phyloP scores from a whole-genome alignment of 192 early-diverging fungal species.

The Dimargaris verticillata region DNA sequence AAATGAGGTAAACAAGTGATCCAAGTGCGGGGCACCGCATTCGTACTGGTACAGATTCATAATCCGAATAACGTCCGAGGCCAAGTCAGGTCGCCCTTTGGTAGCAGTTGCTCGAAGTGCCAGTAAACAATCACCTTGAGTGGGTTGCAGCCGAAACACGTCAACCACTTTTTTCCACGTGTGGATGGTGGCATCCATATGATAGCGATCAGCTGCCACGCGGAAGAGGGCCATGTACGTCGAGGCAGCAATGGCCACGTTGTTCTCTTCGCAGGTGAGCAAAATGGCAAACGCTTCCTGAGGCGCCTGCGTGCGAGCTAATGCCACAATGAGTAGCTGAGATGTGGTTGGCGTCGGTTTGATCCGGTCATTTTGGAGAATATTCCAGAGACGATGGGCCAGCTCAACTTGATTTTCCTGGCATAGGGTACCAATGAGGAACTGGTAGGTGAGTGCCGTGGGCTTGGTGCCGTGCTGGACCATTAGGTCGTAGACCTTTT shows the following conservation, averaged over 20 bases:
- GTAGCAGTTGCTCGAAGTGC: not conserved
- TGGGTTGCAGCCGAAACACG: constrained; percentile 6
- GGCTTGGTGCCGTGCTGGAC: not conserved
- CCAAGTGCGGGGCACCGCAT: not conserved
- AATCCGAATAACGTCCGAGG: constrained; percentile 3
- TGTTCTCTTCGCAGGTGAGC: not conserved
- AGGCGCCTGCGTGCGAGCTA: not conserved
- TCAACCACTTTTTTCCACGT: constrained; percentile 2
- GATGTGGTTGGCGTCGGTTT: not conserved
- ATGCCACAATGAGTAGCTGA: not conserved
- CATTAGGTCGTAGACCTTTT: constrained; percentile 9
- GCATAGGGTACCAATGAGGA: not conserved
- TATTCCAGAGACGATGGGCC: not conserved
- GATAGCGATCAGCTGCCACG: not conserved
- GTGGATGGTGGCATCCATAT: not conserved
- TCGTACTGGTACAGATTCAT: constrained; percentile 1
- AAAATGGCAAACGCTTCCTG: not conserved
- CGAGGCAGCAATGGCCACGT: not conserved
- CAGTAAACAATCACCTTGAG: constrained; percentile 5
- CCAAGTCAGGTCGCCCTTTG: constrained; percentile 1
- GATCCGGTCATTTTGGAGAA: not conserved
- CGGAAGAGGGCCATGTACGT: constrained; percentile 7
- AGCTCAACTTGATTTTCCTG: constrained; percentile 4
- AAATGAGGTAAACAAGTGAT: not conserved
- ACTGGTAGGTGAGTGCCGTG: not conserved